Evolutionary conservation across 768 basidiomycete species (phyloP).

Genomic region (Psilocybe cyanescens): DNA sequence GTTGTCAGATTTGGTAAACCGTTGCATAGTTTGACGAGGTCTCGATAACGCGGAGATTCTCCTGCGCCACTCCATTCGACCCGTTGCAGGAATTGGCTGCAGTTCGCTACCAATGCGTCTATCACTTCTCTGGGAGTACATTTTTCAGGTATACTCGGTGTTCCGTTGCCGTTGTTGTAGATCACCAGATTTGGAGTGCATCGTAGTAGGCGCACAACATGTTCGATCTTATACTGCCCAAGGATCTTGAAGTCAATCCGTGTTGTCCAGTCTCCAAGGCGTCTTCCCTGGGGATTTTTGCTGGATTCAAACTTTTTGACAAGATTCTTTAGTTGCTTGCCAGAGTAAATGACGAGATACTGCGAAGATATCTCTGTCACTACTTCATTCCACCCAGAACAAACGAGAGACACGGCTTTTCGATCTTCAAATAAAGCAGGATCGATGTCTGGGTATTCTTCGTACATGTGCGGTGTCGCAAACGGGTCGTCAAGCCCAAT

Average conservation of each 20-base stretch:
- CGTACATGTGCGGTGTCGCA: slow-evolving; percentile 29
- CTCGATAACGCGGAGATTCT: slow-evolving; percentile 44
- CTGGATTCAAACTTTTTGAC: slow-evolving; percentile 38
- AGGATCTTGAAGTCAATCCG: slow-evolving; percentile 46
- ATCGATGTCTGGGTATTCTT: slow-evolving; percentile 34
- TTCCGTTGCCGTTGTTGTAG: slow-evolving; percentile 43
- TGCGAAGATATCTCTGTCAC: slow-evolving; percentile 43
- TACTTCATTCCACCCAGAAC: slow-evolving; percentile 38
- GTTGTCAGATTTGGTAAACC: slow-evolving; percentile 37
- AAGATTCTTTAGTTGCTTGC: slow-evolving; percentile 34
- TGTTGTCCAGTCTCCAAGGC: slow-evolving; percentile 41
- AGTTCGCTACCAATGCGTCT: slow-evolving; percentile 33
- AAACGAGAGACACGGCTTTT: slow-evolving; percentile 35
- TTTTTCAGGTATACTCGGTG: slow-evolving; percentile 16
- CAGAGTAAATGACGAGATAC: slow-evolving; percentile 41
- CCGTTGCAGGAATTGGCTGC: slow-evolving; percentile 39
- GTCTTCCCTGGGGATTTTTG: slow-evolving; percentile 25
- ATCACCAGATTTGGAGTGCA: slow-evolving; percentile 48
- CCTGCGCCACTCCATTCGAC: slow-evolving; percentile 48
- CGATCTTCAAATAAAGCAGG: slow-evolving; percentile 33
- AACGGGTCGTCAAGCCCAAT: slow-evolving; percentile 45
- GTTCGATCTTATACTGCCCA: slow-evolving; percentile 27
- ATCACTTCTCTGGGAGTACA: slow-evolving; percentile 37
- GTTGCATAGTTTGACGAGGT: slow-evolving; percentile 40
- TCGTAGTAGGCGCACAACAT: slow-evolving; percentile 39